phyloP scores from a whole-genome alignment of 805 yeast species.

The Scheffersomyces lignosus region DNA sequence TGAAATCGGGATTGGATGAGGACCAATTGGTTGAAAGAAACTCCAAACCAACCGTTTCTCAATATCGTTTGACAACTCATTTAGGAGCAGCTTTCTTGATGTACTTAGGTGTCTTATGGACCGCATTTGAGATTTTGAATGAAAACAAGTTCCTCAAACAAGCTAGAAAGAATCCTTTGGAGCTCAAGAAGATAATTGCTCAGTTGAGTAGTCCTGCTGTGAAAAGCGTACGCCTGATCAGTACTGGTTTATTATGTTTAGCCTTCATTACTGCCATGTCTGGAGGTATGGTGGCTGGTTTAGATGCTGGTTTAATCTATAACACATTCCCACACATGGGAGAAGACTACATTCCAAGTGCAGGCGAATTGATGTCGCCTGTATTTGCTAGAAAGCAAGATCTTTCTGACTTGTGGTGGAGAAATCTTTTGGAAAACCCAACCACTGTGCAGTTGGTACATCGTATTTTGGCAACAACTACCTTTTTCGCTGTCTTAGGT shows the following conservation, averaged over 20 bases:
- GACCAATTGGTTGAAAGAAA: constrained; percentile 73
- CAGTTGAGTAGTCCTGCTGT: constrained; percentile 63
- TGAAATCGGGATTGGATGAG: constrained; percentile 87
- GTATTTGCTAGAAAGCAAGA: constrained; percentile 67
- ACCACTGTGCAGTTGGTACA: constrained; percentile 93
- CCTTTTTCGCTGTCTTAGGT: constrained; percentile 70
- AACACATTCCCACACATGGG: constrained; percentile 98
- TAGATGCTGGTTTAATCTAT: constrained; percentile 95
- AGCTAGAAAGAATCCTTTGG: constrained; percentile 48
- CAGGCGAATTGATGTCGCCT: constrained; percentile 75
- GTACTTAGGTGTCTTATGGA: constrained; percentile 86
- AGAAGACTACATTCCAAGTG: constrained; percentile 70
- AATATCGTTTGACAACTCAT: constrained; percentile 90
- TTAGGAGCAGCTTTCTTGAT: constrained; percentile 88
- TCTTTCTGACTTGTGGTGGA: constrained; percentile 79
- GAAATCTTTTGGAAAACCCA: constrained; percentile 93
- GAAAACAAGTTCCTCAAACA: constrained; percentile 64
- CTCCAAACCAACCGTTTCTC: constrained; percentile 97
- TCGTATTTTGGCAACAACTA: constrained; percentile 77
- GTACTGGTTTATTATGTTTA: constrained; percentile 59
- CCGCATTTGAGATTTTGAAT: constrained; percentile 80
- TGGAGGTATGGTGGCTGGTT: constrained; percentile 97
- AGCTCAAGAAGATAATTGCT: constrained; percentile 53
- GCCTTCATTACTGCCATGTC: constrained; percentile 92
- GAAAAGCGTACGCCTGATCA: constrained; percentile 53